Evolutionary conservation across 306 rosid species (phyloP), one percentile per base, ranked within the genome.

Genomic region (Prunus davidiana): DNA sequence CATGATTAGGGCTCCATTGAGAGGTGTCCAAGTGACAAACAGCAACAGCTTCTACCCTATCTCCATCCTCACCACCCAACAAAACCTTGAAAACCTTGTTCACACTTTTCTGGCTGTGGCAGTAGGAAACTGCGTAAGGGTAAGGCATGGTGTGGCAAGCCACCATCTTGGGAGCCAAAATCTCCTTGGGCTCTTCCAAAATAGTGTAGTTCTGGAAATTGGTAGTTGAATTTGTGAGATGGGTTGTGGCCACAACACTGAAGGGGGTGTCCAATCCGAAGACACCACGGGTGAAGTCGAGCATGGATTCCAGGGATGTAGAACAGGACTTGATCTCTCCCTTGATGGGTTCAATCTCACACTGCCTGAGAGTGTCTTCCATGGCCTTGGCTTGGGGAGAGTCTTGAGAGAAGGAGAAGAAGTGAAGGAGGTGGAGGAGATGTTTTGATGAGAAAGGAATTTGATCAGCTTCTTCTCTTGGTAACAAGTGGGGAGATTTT

Each of bases 111-210:
- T 87, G 96, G 82, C 82, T 85, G 32, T 91, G 98, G 34, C 95
- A 89, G 19, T 89, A 90, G 45, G 78, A 90, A 19, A 91, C 84
- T 4, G 90, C 87, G 49, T 88, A 90, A 34, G 97, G 97, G 54
- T 94, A 94, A 6, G 97, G 93, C 95, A 89, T 84, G n/a, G 87
- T 82, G 67, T 91, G 97, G 55, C 97, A 94, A 13, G 98, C 90
- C 19, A 92, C 98, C 86, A 94, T 89, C 81, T 76, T 86, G 0
- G 89, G 76, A 47, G 93, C 93, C 49, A 58, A 24, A 2, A 90
- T 54, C 50, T 78, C 84, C 34, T 47, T n/a, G 0, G 91, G 89
- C 13, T 43, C 72, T 4, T 87, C 87, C 38, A 84, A 34, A 38
- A 88, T 54, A 2, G 93, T 92, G 67, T 89, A 92, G 84, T 92